Conservation (phyloP, 768 basidiomycete genomes). For the Collybia nuda region DNA sequence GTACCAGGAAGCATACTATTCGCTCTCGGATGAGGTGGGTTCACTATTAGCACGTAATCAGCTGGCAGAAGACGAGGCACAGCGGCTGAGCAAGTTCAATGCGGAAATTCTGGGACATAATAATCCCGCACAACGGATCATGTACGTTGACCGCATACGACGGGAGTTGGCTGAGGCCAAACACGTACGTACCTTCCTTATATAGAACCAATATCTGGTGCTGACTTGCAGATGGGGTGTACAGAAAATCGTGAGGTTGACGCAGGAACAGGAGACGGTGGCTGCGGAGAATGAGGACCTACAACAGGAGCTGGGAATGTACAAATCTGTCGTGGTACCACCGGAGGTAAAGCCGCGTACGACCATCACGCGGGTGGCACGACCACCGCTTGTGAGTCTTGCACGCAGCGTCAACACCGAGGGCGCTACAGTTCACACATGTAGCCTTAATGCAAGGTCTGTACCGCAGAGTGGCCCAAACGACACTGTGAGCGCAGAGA, state of each 20-base stretch:
- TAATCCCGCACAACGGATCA: conserved; percentile 83
- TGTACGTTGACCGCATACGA: conserved; percentile 84
- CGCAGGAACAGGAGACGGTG: conserved; percentile 49
- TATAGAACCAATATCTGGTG: not conserved
- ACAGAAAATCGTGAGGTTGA: conserved; percentile 49
- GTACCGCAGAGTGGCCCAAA: not conserved
- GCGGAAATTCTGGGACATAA: conserved; percentile 83
- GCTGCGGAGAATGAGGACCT: conserved; percentile 44
- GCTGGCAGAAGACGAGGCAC: conserved; percentile 79
- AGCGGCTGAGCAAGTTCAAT: conserved; percentile 76
- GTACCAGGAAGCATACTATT: conserved; percentile 72
- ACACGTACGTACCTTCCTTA: conserved; percentile 52
- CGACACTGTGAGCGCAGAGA: not conserved
- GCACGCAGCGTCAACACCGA: conserved; percentile 35
- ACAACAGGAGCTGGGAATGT: conserved; percentile 54
- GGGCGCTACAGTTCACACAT: not conserved
- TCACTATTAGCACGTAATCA: conserved; percentile 68
- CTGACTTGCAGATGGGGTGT: not conserved
- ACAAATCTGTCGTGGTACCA: conserved; percentile 56
- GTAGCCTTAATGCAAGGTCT: not conserved
- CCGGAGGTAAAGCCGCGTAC: conserved; percentile 53
- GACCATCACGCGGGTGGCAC: conserved; percentile 47
- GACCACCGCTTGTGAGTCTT: conserved; percentile 46
- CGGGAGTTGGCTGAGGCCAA: conserved; percentile 78
- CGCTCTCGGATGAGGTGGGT: conserved; percentile 61